phyloP scores from a whole-genome alignment of 2,329 filamentous ascomycete genomes.

The Cladosporium sp. region DNA sequence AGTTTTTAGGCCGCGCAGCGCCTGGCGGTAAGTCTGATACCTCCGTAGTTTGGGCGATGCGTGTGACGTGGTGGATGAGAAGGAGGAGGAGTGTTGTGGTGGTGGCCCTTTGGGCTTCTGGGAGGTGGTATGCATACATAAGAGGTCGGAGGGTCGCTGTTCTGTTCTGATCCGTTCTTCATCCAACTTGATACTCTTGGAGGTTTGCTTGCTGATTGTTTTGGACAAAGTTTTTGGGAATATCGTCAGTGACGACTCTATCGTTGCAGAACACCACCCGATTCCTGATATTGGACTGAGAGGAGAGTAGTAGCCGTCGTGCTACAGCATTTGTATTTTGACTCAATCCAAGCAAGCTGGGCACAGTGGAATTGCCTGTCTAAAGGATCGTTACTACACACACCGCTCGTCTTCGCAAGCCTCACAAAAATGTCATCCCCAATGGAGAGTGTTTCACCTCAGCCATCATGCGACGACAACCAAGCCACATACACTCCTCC shows the following conservation, averaged over 20 bases:
- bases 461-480: not conserved
- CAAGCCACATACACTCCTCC: not conserved
- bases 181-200: not conserved
- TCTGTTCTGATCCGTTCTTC: not conserved
- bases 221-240: no score
- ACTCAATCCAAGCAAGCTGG: not conserved
- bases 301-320: not conserved
- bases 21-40: not conserved
- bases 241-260: no score
- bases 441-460: not conserved
- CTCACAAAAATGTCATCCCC: not conserved
- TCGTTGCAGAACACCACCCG: not conserved
- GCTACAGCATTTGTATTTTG: not conserved
- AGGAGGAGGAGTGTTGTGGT: not conserved
- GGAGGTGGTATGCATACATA: not conserved
- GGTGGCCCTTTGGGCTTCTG: not conserved
- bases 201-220: not conserved
- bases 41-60: not conserved
- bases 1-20: slow-evolving; percentile 4
- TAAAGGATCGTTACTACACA: not conserved
- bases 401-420: not conserved
- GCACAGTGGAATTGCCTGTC: not conserved
- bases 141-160: not conserved
- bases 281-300: not conserved
- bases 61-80: slow-evolving; percentile 6